Evolutionary conservation across 164 flowering plant species (phyloP), one percentile per base, ranked within the genome.

Genomic region (Magnolia sinica): DNA sequence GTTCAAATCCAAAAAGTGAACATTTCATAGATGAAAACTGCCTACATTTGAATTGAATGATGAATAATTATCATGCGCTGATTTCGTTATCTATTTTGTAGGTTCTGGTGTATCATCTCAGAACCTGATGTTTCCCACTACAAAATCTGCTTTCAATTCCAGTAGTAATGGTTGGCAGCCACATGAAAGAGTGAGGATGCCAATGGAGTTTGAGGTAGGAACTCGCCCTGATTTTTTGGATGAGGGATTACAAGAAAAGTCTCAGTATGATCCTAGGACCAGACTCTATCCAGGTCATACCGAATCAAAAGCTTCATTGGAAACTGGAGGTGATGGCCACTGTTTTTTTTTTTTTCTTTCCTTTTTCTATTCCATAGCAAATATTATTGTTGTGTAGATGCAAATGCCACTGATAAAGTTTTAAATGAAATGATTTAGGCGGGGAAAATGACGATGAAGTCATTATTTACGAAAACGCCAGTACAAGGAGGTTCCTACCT

Each of bases 401-500:
- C 84, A 74, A 84, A 82, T 82, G 55, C 71, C 69, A 61, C 69
- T 51, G 78, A 77, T 75, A 24, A 84, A 81, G 77, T 66, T 79
- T 72, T 77, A 83, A 73, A 70, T 78, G 68, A 80, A 75, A 80
- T 70, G 74, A 68, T 63, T 76, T 72, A 50, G 76, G 76, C 67
- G 67, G 83, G 81, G 79, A 74, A 75, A 79, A 49, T 75, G 81
- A 76, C 49, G 61, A 55, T 55, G 89, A 85, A 16, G 50, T 83
- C 69, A 16, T 78, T 50, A 82, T 86, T 81, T 79, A 81, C 80
- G 90, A 87, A 23, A 83, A 70, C 13, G 78, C 74, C 76, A 82
- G 88, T 65, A 80, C 49, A 8, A 55, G 18, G 18, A 89, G 95
- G 84, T 50, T 83, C 23, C 83, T 89, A 24, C 96, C 97, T 76